Evolutionary conservation across 768 basidiomycete genomes (phyloP).

Genomic region (Cystofilobasidium capitatum): DNA sequence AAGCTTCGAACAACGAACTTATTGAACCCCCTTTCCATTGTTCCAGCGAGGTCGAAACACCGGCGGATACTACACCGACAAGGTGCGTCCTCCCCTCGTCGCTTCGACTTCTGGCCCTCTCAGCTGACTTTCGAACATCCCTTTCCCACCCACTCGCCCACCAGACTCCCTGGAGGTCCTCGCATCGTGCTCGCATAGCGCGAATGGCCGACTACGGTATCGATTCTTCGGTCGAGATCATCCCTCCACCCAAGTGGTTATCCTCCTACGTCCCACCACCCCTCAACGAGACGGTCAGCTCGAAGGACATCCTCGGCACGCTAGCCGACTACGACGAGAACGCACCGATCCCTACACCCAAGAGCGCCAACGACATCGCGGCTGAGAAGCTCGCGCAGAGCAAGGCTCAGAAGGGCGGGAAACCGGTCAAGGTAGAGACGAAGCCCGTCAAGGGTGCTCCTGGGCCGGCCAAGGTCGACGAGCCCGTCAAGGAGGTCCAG

Average conservation of each 20-base stretch:
- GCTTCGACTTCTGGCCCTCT: neutral
- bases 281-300: neutral
- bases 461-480: too few species aligned
- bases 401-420: too few species aligned
- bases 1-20: neutral
- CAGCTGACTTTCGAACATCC: neutral
- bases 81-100: neutral
- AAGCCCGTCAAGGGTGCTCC: too few species aligned
- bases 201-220: slow-evolving; percentile 18
- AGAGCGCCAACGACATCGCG: too few species aligned
- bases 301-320: slow-evolving; percentile 7
- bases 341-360: too few species aligned
- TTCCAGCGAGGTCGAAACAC: slow-evolving; percentile 32
- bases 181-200: slow-evolving; percentile 35
- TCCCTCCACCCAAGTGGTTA: slow-evolving; percentile 17
- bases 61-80: slow-evolving; percentile 30
- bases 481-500: neutral
- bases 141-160: neutral
- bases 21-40: neutral
- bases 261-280: neutral
- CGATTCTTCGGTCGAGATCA: slow-evolving; percentile 11
- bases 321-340: neutral
- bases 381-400: too few species aligned
- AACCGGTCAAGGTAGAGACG: too few species aligned
- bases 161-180: slow-evolving; percentile 33